These are phyloP conservation scores for Solanum hybrid DNA, from an alignment of 305 asterid genomes.

Conservation along the genomic window DNA sequence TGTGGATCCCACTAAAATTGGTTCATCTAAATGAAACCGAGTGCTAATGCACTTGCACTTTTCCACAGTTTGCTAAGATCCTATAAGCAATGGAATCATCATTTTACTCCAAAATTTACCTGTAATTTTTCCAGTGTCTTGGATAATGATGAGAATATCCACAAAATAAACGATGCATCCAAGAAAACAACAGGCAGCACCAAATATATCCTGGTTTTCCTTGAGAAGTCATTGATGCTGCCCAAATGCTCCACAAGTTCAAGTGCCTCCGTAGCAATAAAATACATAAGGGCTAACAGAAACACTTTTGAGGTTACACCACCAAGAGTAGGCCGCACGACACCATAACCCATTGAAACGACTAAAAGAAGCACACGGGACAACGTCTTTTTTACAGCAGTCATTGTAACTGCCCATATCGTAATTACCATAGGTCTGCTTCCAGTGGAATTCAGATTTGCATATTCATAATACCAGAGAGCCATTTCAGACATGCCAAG, in stretches of 20 bases:
- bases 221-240: conserved; percentile 29
- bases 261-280: conserved; percentile 24
- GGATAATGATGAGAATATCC: conserved; percentile 35
- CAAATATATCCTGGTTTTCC: conserved; percentile 26
- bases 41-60: background rate
- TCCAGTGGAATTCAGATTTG: conserved; percentile 30
- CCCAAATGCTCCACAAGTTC: conserved; percentile 35
- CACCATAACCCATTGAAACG: conserved; percentile 40
- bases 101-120: conserved; percentile 17
- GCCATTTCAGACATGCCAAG: conserved; percentile 42
- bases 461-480: conserved; percentile 33
- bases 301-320: conserved; percentile 21
- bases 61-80: background rate
- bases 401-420: conserved; percentile 29
- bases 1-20: background rate
- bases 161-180: conserved; percentile 30
- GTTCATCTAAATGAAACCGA: background rate
- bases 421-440: conserved; percentile 28
- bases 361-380: conserved; percentile 30
- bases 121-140: conserved; percentile 32
- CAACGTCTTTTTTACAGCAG: conserved; percentile 25
- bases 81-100: background rate
- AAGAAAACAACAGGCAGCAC: conserved; percentile 30
- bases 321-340: conserved; percentile 27
- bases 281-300: conserved; percentile 12